Evolutionary conservation across 2,329 filamentous ascomycete species (phyloP).

Genomic region (Phialemoniopsis sp.): DNA sequence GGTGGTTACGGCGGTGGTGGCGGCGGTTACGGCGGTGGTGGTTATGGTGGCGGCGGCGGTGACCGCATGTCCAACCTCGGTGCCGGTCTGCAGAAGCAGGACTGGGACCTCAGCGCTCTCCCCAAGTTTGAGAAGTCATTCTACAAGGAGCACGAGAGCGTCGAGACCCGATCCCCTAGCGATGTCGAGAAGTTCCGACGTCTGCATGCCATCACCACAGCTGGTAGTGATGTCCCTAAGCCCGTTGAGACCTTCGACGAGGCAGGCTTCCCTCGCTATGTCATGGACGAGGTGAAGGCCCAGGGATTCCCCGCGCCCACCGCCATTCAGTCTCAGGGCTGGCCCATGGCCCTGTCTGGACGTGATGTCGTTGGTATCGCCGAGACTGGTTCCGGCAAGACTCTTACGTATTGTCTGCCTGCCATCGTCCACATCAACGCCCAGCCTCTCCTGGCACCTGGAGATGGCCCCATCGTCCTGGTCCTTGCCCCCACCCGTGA

Average conservation of each 20-base stretch:
- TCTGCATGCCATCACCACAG: conserved; percentile 78
- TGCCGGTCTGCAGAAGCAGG: conserved; percentile 78
- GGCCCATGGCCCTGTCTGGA: conserved; percentile 98
- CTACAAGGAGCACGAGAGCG: conserved; percentile 90
- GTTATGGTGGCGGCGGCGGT: conserved; percentile 62
- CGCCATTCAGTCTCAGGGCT: conserved; percentile 95
- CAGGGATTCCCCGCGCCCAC: conserved; percentile 94
- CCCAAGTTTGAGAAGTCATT: conserved; percentile 99
- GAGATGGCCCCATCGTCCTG: conserved; percentile 93
- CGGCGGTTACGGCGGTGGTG: conserved; percentile 28
- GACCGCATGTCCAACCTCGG: conserved; percentile 95
- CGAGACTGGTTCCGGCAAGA: conserved; percentile 99
- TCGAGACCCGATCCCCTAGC: conserved; percentile 66
- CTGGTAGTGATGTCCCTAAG: conserved; percentile 78
- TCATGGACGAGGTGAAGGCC: conserved; percentile 97
- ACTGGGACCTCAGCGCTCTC: conserved; percentile 74
- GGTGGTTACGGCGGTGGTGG: conserved; percentile 32
- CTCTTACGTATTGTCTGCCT: conserved; percentile 94
- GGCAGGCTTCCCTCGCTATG: conserved; percentile 93
- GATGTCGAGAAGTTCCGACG: conserved; percentile 88
- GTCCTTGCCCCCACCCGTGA: conserved; percentile 96
- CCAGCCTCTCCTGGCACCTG: conserved; percentile 89
- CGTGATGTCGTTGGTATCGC: conserved; percentile 98
- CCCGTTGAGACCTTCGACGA: conserved; percentile 97
- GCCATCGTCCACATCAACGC: conserved; percentile 99